Evolutionary conservation across 352 stramenopile species (phyloP).

Genomic region (Globisporangium paddicum): DNA sequence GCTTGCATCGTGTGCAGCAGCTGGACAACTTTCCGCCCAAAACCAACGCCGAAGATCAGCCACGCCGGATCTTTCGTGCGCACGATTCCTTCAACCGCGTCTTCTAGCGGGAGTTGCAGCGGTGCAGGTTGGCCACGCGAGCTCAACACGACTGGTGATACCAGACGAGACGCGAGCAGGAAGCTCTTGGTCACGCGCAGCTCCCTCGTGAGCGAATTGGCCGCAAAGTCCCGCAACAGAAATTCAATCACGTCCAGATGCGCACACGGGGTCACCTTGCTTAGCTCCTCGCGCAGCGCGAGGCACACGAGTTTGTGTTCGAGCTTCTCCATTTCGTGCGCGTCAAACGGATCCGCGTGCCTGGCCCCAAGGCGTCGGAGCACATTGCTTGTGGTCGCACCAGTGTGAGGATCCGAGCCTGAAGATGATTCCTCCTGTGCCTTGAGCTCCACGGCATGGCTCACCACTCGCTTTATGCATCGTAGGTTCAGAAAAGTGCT

Average conservation of each 20-base stretch:
- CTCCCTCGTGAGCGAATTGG: constrained; percentile 18
- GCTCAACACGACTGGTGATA: background rate
- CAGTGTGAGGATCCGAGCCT: background rate
- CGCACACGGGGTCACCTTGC: constrained; percentile 11
- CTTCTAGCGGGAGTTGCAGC: constrained; percentile 18
- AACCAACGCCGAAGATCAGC: constrained; percentile 24
- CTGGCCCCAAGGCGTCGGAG: background rate
- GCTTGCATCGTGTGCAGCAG: constrained; percentile 32
- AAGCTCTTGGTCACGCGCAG: constrained; percentile 21
- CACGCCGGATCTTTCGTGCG: constrained; percentile 18
- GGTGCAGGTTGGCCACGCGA: background rate
- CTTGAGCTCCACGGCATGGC: constrained; percentile 19
- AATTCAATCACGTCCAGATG: constrained; percentile 33
- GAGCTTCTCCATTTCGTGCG: constrained; percentile 26
- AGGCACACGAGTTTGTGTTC: constrained; percentile 36
- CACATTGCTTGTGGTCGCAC: background rate
- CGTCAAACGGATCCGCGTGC: background rate
- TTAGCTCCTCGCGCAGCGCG: constrained; percentile 32
- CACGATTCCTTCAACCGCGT: constrained; percentile 23
- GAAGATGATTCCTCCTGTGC: constrained; percentile 1
- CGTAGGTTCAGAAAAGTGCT: constrained; percentile 10
- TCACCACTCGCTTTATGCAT: constrained; percentile 20
- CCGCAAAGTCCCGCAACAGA: constrained; percentile 36
- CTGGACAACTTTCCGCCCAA: constrained; percentile 39
- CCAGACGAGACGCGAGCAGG: background rate